Evolutionary conservation across 2,329 filamentous ascomycete species (phyloP), one percentile per base, ranked within the genome.

Genomic region (Hypoxylon sp.): DNA sequence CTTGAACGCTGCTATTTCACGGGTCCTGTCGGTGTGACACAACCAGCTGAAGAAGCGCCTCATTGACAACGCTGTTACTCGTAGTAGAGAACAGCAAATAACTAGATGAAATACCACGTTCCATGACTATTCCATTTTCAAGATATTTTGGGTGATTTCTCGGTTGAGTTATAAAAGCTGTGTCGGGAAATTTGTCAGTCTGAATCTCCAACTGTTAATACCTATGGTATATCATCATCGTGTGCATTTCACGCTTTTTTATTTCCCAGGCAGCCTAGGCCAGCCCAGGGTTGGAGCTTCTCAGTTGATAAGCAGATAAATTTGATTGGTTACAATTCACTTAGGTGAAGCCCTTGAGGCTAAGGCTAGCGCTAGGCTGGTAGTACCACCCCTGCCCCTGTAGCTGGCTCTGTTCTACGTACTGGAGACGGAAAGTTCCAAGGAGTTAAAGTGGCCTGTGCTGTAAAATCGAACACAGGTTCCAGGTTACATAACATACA

Each of bases 1-100:
- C 52, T 9, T 53, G 17, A 26, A 63, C 10, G 26, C 39, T 67
- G 75, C 68, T 70, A 71, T 53, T 52, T 39, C 68, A 62, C 51
- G 55, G 55, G 52, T 11, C 42, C 52, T 69, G 58, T 26, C 31
- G 31, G 53, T 48, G 48, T 29, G 67, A 60, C 69, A 71, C 70
- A 51, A 64, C 48, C 50, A 57, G 31, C 54, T 69, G 37, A 59
- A 33, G 9, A 63, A 50, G 53, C 17, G 31, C 53, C 60, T 69
- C 71, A 73, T 74, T 37, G 48, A 63, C 10, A 46, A 58, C 29
- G 54, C 47, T n/a, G 55, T 48, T 26, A 46, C 60, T 39, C 31
- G 55, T 19, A 31, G 42, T 44, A 22, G 53, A 59, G 50, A 44
- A 44, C 29, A 33, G 47, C 22, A 17, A 60, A 52, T 37, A 35